Evolutionary conservation across 2,329 filamentous ascomycete species (phyloP).

Genomic region (Phyllosticta citriasiana): DNA sequence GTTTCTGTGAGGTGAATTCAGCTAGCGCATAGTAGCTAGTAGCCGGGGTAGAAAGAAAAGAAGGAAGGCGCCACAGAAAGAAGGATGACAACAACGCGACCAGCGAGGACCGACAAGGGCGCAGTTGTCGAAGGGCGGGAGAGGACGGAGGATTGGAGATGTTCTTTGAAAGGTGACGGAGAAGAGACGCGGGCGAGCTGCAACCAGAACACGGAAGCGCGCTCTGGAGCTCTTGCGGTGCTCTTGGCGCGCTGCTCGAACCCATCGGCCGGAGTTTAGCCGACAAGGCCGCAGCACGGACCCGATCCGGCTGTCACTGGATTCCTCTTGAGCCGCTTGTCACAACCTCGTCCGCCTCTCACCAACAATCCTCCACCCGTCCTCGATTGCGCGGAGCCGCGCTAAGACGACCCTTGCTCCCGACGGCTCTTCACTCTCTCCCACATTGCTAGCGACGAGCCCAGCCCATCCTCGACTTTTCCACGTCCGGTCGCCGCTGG

Average conservation of each 20-base stretch:
- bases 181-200: background rate
- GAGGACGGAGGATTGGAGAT: background rate
- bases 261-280: background rate
- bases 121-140: background rate
- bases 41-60: slow-evolving; percentile 3
- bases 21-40: slow-evolving; percentile 8
- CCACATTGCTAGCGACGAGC: background rate
- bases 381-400: background rate
- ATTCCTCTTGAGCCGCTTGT: background rate
- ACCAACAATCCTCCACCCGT: background rate
- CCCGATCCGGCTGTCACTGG: background rate
- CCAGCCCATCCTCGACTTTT: background rate
- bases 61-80: slow-evolving; percentile 13
- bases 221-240: background rate
- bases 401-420: background rate
- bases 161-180: slow-evolving; percentile 10
- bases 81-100: slow-evolving; percentile 9
- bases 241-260: background rate
- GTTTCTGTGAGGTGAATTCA: background rate
- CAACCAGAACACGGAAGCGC: background rate
- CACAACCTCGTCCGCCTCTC: background rate
- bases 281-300: background rate
- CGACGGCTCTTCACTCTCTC: background rate
- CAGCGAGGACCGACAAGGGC: slow-evolving; percentile 5
- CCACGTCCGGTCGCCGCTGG: background rate